These are phyloP conservation scores for Coniferiporia weirii DNA, from an alignment of 1,284 basidiomycete species.

Conservation along the genomic window DNA sequence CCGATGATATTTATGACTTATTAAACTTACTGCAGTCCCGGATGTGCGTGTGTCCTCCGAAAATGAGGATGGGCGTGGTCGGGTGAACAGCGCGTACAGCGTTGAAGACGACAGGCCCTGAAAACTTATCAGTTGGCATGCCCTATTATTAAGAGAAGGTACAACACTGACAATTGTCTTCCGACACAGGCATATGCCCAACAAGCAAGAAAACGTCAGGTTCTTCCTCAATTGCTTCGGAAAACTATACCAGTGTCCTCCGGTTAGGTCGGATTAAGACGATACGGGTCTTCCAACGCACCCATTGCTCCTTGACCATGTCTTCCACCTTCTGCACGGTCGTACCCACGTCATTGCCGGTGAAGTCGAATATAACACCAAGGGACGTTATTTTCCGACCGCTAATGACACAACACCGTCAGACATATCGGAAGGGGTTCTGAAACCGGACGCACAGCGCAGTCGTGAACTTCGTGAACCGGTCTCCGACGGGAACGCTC, in stretches of 20 bases:
- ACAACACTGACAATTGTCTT: constrained; percentile 48
- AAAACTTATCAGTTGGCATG: constrained; percentile 22
- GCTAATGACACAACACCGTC: not conserved
- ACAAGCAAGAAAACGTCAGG: constrained; percentile 78
- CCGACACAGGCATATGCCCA: constrained; percentile 68
- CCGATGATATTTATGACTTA: not conserved
- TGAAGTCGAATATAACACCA: constrained; percentile 77
- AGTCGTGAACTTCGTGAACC: constrained; percentile 73
- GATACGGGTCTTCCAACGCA: constrained; percentile 25
- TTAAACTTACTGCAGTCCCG: constrained; percentile 35
- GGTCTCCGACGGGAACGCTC: constrained; percentile 61
- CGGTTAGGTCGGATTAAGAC: not conserved
- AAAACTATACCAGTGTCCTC: constrained; percentile 43
- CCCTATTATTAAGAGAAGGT: constrained; percentile 19
- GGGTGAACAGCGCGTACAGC: constrained; percentile 71
- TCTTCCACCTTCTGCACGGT: constrained; percentile 68
- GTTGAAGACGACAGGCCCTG: constrained; percentile 67
- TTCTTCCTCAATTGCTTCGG: constrained; percentile 70
- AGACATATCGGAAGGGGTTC: not conserved
- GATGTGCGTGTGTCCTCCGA: constrained; percentile 59
- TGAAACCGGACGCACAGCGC: constrained; percentile 43
- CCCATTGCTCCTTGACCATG: constrained; percentile 76
- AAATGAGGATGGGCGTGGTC: constrained; percentile 69
- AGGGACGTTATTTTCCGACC: constrained; percentile 69
- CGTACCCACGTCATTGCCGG: constrained; percentile 57